These are phyloP conservation scores for Saccharomyces uvarum DNA, from an alignment of 1,139 yeast genomes.

Conservation along the genomic window DNA sequence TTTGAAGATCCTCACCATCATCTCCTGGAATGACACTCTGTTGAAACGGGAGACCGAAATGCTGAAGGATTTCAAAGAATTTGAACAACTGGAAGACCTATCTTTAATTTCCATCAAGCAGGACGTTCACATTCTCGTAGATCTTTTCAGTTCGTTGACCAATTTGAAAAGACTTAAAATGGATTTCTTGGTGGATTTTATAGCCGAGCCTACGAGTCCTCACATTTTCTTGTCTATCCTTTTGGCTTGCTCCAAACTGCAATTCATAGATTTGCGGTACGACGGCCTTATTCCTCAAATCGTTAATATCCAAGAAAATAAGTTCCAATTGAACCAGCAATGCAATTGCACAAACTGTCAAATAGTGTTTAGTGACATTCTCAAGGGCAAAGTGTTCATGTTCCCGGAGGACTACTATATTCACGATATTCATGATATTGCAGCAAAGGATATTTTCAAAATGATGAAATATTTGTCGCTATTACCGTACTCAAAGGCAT, in stretches of 20 bases:
- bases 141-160: constrained; percentile 27
- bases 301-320: constrained; percentile 24
- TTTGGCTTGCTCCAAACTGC: constrained; percentile 30
- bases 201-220: constrained; percentile 31
- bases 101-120: constrained; percentile 36
- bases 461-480: constrained; percentile 32
- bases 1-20: constrained; percentile 34
- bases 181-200: constrained; percentile 34
- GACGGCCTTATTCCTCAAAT: constrained; percentile 33
- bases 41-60: constrained; percentile 30
- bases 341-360: constrained; percentile 31
- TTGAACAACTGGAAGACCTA: constrained; percentile 33
- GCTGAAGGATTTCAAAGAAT: constrained; percentile 33
- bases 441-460: constrained; percentile 33
- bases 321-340: constrained; percentile 28
- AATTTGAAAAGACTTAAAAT: constrained; percentile 34
- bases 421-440: constrained; percentile 28
- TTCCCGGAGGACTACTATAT: constrained; percentile 27
- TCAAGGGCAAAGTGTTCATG: constrained; percentile 30
- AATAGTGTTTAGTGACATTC: constrained; percentile 26
- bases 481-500: constrained; percentile 37
- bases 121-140: constrained; percentile 27
- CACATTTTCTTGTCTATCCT: constrained; percentile 32
- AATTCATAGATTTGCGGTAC: constrained; percentile 35
- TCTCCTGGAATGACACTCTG: constrained; percentile 37